phyloP scores from a whole-genome alignment of 1,284 basidiomycete species.

The Wallemia hederae region DNA sequence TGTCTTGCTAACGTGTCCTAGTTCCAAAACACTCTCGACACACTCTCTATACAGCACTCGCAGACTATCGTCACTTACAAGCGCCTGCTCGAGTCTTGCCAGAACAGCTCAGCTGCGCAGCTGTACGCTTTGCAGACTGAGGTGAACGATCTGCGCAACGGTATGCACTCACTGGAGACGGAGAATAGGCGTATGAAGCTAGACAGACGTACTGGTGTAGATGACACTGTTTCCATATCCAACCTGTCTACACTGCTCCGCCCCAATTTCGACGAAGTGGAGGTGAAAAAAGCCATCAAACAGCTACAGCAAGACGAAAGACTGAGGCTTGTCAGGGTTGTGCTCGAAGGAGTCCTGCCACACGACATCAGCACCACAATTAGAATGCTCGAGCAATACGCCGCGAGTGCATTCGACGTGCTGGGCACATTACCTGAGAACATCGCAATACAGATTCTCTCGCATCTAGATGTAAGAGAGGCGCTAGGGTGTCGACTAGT shows the following conservation, averaged over 20 bases:
- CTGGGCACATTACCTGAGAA: slow-evolving; percentile 38
- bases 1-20: neutral
- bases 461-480: slow-evolving; percentile 31
- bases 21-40: neutral
- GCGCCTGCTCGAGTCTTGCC: neutral
- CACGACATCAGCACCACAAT: slow-evolving; percentile 28
- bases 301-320: neutral
- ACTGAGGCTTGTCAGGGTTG: neutral
- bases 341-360: neutral
- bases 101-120: neutral
- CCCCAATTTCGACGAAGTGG: neutral
- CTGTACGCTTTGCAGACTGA: neutral
- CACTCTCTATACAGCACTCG: neutral
- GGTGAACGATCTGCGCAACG: neutral
- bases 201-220: no score
- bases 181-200: neutral
- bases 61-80: neutral
- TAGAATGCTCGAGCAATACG: slow-evolving; percentile 47
- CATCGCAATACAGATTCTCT: slow-evolving; percentile 34
- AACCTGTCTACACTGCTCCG: neutral
- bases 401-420: slow-evolving; percentile 47
- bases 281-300: neutral
- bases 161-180: no score
- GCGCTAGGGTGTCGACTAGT: slow-evolving; percentile 21
- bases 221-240: no score